Base-by-base conservation (phyloP, 2,329 filamentous ascomycete genomes). In the Colletotrichum falcatum region DNA sequence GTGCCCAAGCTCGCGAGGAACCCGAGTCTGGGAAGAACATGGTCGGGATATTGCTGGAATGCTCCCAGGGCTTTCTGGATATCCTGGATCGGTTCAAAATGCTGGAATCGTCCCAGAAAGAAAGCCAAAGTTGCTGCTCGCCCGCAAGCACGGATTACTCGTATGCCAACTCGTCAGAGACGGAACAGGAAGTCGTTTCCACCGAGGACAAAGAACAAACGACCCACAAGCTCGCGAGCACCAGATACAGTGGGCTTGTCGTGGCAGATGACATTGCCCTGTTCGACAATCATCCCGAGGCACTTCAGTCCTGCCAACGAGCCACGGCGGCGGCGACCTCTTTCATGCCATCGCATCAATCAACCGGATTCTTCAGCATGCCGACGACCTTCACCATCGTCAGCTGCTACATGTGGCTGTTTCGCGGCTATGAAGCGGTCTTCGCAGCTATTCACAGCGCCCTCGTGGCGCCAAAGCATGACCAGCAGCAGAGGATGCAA, bases 371-470 rank as follows among this genome's bases (percentile, higher is more conserved):
- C 7, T 44, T 42, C 33, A 62, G 48, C 35, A 42, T 53, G 48
- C 60, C 60, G 6, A 42, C 60, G 5, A 62, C 48, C 0, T 62
- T 62, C 48, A 62, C 60, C n/a, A 62, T 62, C n/a, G 42, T 62
- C 12, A 62, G n/a, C 18, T 62, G 60, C 2, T 62, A 62, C 4
- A 42, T 62, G 60, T 62, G 60, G 60, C 26, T 62, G 16, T 62
- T 62, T 20, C 60, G 26, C 7, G 60, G 60, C 23, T 62, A 54
- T 12, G 60, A 62, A 30, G 60, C n/a, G 30, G 48, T 62, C 16
- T 62, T 62, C 5, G 46, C 60, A n/a, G 60, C 60, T 30, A 44
- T 62, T 2, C 46, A 54, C 30, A 30, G 54, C 6, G 30, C 60
- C 9, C 48, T 62, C 2, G 23, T 62, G 0, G 11, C 33, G 23